Evolutionary conservation across 768 basidiomycete species (phyloP).

Genomic region (Russula emetica): DNA sequence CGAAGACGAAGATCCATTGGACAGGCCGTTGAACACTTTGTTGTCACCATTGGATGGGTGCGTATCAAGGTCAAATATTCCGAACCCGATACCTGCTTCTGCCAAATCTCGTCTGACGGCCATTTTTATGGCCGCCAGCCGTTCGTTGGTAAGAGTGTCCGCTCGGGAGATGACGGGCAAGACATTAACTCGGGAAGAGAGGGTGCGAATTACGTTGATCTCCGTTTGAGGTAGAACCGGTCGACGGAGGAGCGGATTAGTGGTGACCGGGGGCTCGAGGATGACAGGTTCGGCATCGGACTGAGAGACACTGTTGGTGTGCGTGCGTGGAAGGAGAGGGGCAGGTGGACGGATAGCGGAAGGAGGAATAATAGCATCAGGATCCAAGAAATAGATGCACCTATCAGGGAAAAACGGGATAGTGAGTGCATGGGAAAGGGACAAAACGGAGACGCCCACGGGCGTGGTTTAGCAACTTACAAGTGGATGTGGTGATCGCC

Average conservation of each 20-base stretch:
- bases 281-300: conserved; percentile 72
- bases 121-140: conserved; percentile 71
- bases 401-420: conserved; percentile 37
- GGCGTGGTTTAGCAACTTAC: conserved; percentile 40
- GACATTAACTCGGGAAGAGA: conserved; percentile 81
- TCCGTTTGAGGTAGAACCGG: conserved; percentile 66
- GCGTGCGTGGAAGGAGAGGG: conserved; percentile 63
- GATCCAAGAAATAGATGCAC: conserved; percentile 86
- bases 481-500: conserved; percentile 80
- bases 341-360: conserved; percentile 61
- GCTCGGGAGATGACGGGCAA: conserved; percentile 82
- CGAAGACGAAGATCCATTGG: conserved; percentile 50
- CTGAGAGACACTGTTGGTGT: conserved; percentile 67
- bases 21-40: conserved; percentile 48
- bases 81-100: conserved; percentile 82
- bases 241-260: conserved; percentile 62
- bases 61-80: conserved; percentile 78
- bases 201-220: conserved; percentile 70
- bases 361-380: conserved; percentile 72
- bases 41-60: conserved; percentile 49
- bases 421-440: conserved; percentile 24
- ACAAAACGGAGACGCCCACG: conserved; percentile 14
- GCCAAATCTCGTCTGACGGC: conserved; percentile 79
- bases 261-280: conserved; percentile 72
- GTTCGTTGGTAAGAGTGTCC: conserved; percentile 77